A percentile compares a stretch with the other conserved stretches of the same genome.
Conservation (phyloP, 768 basidiomycete genomes). For the Rubroboletus pulcherrimus region DNA sequence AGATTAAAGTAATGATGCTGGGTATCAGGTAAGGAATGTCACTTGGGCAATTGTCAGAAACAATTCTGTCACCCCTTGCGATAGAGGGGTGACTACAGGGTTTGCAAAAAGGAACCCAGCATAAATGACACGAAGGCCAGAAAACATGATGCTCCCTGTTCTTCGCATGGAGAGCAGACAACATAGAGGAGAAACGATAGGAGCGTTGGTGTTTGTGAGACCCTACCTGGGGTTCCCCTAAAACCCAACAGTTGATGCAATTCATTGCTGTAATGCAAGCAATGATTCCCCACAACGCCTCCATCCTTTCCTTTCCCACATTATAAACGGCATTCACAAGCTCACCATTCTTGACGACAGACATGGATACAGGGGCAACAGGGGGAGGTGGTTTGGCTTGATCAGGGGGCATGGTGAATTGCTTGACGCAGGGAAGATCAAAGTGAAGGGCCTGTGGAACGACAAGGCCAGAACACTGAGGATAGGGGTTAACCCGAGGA, state of each 20-base stretch:
- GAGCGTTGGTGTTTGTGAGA: no score
- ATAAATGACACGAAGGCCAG: not conserved
- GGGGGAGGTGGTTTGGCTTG: not conserved
- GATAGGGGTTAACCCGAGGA: no score
- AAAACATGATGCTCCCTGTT: not conserved
- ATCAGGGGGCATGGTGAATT: no score
- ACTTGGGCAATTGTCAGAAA: not conserved
- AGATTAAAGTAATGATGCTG: not conserved
- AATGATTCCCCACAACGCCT: not conserved
- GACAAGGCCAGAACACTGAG: no score
- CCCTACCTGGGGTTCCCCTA: no score
- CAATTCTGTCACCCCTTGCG: not conserved
- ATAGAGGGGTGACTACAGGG: no score
- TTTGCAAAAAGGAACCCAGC: not conserved
- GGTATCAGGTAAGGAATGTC: not conserved
- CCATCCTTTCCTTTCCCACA: not conserved
- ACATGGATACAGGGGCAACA: not conserved
- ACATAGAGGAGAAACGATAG: not conserved
- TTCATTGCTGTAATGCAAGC: not conserved
- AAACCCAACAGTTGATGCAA: no score
- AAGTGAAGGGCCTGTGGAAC: not conserved
- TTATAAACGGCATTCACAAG: not conserved
- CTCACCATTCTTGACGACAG: not conserved
- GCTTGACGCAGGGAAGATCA: not conserved
- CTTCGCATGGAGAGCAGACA: not conserved